Conservation (phyloP, 768 basidiomycete genomes). For the Sporobolomyces pararoseus region DNA sequence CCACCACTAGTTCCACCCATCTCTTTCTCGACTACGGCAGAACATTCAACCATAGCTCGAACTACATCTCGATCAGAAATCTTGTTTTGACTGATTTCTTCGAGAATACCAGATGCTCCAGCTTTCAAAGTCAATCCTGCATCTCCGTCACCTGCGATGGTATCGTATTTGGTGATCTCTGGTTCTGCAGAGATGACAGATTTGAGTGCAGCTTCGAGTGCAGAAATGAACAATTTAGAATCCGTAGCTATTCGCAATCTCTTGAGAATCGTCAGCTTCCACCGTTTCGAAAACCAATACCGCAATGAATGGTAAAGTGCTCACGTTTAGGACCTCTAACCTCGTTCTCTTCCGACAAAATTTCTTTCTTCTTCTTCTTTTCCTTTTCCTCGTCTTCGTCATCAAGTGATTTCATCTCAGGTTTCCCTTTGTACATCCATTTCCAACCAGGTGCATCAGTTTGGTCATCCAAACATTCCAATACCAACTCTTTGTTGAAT, state of each 20-base stretch:
- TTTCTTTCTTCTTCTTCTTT: slow-evolving; percentile 10
- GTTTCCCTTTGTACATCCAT: slow-evolving; percentile 34
- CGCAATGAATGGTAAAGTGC: too few relatives aligned
- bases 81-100: slow-evolving; percentile 21
- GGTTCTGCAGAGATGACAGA: slow-evolving; percentile 73
- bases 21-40: slow-evolving; percentile 44
- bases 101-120: slow-evolving; percentile 54
- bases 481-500: slow-evolving; percentile 47
- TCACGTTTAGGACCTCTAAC: slow-evolving; percentile 36
- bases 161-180: slow-evolving; percentile 87
- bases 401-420: slow-evolving; percentile 19
- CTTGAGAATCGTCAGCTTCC: too few relatives aligned
- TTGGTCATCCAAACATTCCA: slow-evolving; percentile 49
- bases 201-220: slow-evolving; percentile 50
- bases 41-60: slow-evolving; percentile 35
- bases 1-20: slow-evolving; percentile 46
- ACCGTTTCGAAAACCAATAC: too few relatives aligned
- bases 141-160: slow-evolving; percentile 84
- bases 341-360: background rate
- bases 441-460: slow-evolving; percentile 46
- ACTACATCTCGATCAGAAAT: slow-evolving; percentile 39
- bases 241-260: slow-evolving; percentile 30
- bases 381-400: slow-evolving; percentile 19
- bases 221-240: slow-evolving; percentile 41
- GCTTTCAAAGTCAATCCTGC: slow-evolving; percentile 63